A percentile compares a stretch with the other conserved stretches of the same genome.
Conservation (phyloP, 805 yeast species). For the Ogataea salicorniae region DNA sequence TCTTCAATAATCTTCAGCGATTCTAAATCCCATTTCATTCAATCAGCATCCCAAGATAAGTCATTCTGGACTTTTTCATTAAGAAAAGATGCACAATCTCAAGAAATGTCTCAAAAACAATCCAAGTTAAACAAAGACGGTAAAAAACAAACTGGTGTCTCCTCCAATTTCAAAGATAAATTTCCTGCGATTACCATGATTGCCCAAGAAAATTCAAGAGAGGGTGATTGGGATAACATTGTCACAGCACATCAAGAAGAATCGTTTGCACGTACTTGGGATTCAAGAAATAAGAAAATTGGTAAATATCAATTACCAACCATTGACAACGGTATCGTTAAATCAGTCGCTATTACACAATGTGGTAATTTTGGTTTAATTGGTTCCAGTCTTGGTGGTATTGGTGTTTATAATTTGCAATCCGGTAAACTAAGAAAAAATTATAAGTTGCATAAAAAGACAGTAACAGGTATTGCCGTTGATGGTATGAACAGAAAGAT, state of each 20-base stretch:
- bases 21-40: conserved; percentile 69
- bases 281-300: conserved; percentile 67
- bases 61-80: conserved; percentile 89
- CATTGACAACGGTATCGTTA: conserved; percentile 68
- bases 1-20: conserved; percentile 68
- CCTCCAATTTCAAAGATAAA: conserved; percentile 53
- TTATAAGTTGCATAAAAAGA: conserved; percentile 63
- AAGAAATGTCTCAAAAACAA: conserved; percentile 79
- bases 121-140: conserved; percentile 40
- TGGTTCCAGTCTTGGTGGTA: conserved; percentile 82
- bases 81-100: conserved; percentile 94
- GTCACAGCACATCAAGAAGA: conserved; percentile 85
- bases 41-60: conserved; percentile 82
- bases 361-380: conserved; percentile 95
- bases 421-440: conserved; percentile 78
- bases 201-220: conserved; percentile 68
- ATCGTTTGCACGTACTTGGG: conserved; percentile 86
- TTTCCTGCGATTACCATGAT: conserved; percentile 71
- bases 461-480: conserved; percentile 83
- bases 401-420: conserved; percentile 84
- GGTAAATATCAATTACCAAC: conserved; percentile 71
- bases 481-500: conserved; percentile 88
- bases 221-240: conserved; percentile 91
- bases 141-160: conserved; percentile 50
- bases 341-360: conserved; percentile 71